phyloP scores from a whole-genome alignment of 2,329 filamentous ascomycete genomes.

The Teratosphaeria viscida region DNA sequence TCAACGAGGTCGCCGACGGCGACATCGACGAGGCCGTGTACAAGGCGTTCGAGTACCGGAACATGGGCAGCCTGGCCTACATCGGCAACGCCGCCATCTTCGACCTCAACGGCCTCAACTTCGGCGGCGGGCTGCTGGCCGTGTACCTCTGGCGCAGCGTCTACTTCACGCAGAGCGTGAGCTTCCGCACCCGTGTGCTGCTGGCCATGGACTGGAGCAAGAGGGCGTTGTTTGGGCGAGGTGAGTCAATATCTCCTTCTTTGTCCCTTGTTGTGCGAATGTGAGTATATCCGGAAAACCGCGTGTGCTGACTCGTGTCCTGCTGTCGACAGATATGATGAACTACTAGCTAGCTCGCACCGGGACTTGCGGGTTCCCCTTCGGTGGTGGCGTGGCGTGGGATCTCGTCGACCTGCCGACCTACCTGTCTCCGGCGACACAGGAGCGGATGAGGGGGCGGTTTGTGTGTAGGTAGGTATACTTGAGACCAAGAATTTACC shows the following conservation, averaged over 20 bases:
- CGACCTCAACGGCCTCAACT: constrained; percentile 68
- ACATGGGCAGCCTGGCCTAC: constrained; percentile 86
- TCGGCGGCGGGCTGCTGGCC: constrained; percentile 76
- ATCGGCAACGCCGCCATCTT: constrained; percentile 95
- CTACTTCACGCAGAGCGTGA: constrained; percentile 97
- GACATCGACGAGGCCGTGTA: constrained; percentile 88
- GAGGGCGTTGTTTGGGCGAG: constrained; percentile 86
- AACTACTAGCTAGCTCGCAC: too few species aligned
- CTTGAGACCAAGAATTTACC: too few species aligned
- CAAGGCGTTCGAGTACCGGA: constrained; percentile 87
- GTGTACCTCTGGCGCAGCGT: constrained; percentile 94
- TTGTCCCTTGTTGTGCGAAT: too few species aligned
- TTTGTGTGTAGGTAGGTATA: too few species aligned
- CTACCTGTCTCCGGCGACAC: too few species aligned
- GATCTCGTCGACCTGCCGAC: too few species aligned
- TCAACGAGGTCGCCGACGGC: constrained; percentile 76
- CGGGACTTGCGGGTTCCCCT: too few species aligned
- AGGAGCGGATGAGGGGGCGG: too few species aligned
- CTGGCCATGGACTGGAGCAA: constrained; percentile 99
- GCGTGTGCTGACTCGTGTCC: too few species aligned
- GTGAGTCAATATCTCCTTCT: constrained; percentile 51
- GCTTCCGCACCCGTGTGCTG: constrained; percentile 74
- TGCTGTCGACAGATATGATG: too few species aligned
- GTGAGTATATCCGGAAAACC: too few species aligned
- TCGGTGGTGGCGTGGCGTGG: too few species aligned